Percentiles rank a stretch among this genome's conserved stretches.
Evolutionary conservation across 768 basidiomycete species (phyloP).

Genomic region (Leucosporidium creatinivorum): DNA sequence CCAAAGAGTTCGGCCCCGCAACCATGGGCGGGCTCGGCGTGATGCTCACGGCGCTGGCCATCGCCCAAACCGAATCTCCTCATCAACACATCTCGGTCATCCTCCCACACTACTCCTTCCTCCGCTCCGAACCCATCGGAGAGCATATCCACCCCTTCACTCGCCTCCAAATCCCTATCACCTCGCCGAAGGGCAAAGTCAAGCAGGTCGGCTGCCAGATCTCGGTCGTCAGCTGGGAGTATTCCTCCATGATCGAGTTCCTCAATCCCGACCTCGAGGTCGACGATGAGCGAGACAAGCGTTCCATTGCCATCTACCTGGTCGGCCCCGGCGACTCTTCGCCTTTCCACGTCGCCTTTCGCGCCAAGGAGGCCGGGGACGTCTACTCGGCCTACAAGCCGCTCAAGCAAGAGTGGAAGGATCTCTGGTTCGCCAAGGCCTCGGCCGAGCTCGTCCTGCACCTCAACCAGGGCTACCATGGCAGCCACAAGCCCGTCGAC

Average conservation of each 20-base stretch:
- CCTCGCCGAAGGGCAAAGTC: neutral
- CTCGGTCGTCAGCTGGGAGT: conserved; percentile 13
- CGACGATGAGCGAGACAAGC: neutral
- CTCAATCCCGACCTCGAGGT: conserved; percentile 3
- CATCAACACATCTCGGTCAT: conserved; percentile 12
- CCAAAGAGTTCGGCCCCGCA: conserved; percentile 26
- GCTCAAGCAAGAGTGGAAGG: conserved; percentile 25
- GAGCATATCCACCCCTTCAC: neutral
- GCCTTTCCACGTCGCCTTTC: conserved; percentile 18
- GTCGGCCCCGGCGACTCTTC: conserved; percentile 2
- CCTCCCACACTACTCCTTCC: conserved; percentile 23
- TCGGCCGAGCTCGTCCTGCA: conserved; percentile 7
- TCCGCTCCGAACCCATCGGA: conserved; percentile 5
- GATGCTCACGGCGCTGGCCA: conserved; percentile 20
- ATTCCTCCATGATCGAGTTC: conserved; percentile 4
- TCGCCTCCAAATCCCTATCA: neutral
- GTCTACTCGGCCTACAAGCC: conserved; percentile 26
- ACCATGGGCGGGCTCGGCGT: conserved; percentile 25
- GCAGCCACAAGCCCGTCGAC: conserved; percentile 1
- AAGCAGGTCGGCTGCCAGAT: neutral
- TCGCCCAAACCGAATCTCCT: conserved; percentile 16
- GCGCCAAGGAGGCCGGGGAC: conserved; percentile 15
- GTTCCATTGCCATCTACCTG: conserved; percentile 17
- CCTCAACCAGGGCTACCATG: neutral
- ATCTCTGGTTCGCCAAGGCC: conserved; percentile 15